Evolutionary conservation across 352 stramenopile species (phyloP).

Genomic region (Phytophthora syringae): DNA sequence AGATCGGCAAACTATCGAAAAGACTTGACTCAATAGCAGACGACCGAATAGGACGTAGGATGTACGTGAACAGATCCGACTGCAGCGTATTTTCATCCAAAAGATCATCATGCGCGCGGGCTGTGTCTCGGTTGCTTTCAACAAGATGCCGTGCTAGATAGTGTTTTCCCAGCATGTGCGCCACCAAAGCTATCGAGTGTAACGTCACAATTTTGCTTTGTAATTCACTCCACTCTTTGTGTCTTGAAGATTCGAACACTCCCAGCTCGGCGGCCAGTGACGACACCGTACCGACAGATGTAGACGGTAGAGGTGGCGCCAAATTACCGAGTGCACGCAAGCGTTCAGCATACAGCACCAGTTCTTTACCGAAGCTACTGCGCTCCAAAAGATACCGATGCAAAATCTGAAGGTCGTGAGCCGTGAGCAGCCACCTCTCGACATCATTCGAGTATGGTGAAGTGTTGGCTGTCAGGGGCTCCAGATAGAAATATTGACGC

Average conservation of each 20-base stretch:
- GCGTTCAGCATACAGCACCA: slow-evolving; percentile 37
- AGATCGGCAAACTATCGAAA: slow-evolving; percentile 76
- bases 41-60: slow-evolving; percentile 76
- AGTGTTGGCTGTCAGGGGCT: slow-evolving; percentile 38
- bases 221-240: slow-evolving; percentile 59
- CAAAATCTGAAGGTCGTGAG: slow-evolving; percentile 48
- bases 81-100: slow-evolving; percentile 51
- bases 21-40: slow-evolving; percentile 83
- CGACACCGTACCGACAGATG: background rate
- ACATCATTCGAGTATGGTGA: slow-evolving; percentile 23
- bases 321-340: slow-evolving; percentile 38
- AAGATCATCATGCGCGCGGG: slow-evolving; percentile 37
- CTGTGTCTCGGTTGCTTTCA: background rate
- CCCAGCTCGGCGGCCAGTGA: slow-evolving; percentile 16
- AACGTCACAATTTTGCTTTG: slow-evolving; percentile 58
- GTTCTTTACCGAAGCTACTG: slow-evolving; percentile 34
- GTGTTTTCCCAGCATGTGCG: slow-evolving; percentile 67
- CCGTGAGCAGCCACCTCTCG: slow-evolving; percentile 44
- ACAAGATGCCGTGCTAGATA: slow-evolving; percentile 44
- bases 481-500: slow-evolving; percentile 83
- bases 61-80: slow-evolving; percentile 82
- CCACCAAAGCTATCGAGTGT: slow-evolving; percentile 63
- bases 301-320: slow-evolving; percentile 22
- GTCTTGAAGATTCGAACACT: slow-evolving; percentile 54
- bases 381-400: slow-evolving; percentile 40